Conservation (phyloP, 1,284 basidiomycete genomes). For the Apiotrichum veenhuisii region DNA sequence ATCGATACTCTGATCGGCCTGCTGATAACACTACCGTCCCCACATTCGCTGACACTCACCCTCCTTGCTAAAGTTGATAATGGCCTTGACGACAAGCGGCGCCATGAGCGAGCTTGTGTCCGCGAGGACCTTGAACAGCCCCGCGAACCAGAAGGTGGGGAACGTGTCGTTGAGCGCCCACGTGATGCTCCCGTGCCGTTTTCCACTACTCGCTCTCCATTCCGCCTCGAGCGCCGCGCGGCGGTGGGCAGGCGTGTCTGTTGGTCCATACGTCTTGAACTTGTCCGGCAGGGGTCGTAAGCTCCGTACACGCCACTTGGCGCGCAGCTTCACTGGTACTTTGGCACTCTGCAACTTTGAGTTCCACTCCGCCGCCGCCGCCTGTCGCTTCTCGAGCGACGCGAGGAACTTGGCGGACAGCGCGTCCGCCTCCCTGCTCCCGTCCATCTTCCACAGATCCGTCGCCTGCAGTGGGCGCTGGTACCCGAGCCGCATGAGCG, state of each 20-base stretch:
- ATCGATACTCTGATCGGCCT: no score
- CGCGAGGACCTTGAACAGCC: conserved; percentile 49
- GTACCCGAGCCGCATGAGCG: conserved; percentile 62
- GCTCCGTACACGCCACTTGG: no score
- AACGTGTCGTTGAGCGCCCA: conserved; percentile 71
- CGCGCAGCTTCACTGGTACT: no score
- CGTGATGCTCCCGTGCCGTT: conserved; percentile 57
- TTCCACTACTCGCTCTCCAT: conserved; percentile 39
- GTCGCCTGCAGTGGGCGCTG: conserved; percentile 67
- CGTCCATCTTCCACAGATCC: conserved; percentile 63
- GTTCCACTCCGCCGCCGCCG: conserved; percentile 49
- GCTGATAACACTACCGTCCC: no score
- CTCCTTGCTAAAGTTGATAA: conserved; percentile 65
- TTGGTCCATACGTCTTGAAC: conserved; percentile 11
- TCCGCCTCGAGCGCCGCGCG: conserved; percentile 27
- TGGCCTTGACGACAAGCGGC: conserved; percentile 62
- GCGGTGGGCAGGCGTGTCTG: conserved; percentile 7
- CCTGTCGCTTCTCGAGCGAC: conserved; percentile 28
- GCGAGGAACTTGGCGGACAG: conserved; percentile 53
- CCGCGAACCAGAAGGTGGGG: conserved; percentile 67
- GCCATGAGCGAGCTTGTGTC: conserved; percentile 60
- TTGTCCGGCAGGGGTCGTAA: conserved; percentile 12
- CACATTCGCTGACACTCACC: conserved; percentile 23
- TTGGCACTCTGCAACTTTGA: conserved; percentile 21
- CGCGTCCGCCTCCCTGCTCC: conserved; percentile 52